Base-by-base conservation (phyloP, 805 yeast genomes). In the Yarrowia alimentaria region DNA sequence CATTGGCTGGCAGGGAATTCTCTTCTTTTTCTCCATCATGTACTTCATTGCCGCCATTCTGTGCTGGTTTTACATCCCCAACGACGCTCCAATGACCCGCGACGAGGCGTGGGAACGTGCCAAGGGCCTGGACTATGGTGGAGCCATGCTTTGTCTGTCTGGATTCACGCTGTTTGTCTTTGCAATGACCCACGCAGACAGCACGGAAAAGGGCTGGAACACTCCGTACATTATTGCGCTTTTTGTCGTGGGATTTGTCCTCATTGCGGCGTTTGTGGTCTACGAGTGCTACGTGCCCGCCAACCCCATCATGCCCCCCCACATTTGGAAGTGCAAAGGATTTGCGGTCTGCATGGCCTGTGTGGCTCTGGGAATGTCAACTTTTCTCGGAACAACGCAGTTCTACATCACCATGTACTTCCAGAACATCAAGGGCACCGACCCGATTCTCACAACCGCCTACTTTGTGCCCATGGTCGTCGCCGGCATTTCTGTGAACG, bases 241-340 rank as follows among this genome's bases (percentile, higher is more conserved):
- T 4, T 50, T 75, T 8, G 60, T 74, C 12, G 64, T 72, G 5
- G 75, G 77, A 0, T 55, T 68, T 10, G 53, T 58, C 0, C 51
- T 72, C n/a, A 55, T 75, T 13, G 58, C 60, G 1, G 58, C 51
- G 0, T 67, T 72, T 34, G 65, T 65, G 3, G 7, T 69, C 7
- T 73, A 68, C 56, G 78, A 76, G 59, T 34, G 56, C 3, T 67
- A 67, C 33, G 51, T 71, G 1, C 72, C 77, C 5, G 40, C 53
- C 32, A 57, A 61, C n/a, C 78, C 79, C 7, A 57, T 75, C 13
- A 71, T 75, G 73, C 79, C 79, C 6, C 67, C 73, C 67, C 50
- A 54, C 29, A 60, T 75, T 52, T 75, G 75, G 70, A 64, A 59
- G 38, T 67, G 60, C 51, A 61, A 56, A 22, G 68, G 70, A 22